Conservation (phyloP, 345 rosid genomes). For the Ceriops decandra region DNA sequence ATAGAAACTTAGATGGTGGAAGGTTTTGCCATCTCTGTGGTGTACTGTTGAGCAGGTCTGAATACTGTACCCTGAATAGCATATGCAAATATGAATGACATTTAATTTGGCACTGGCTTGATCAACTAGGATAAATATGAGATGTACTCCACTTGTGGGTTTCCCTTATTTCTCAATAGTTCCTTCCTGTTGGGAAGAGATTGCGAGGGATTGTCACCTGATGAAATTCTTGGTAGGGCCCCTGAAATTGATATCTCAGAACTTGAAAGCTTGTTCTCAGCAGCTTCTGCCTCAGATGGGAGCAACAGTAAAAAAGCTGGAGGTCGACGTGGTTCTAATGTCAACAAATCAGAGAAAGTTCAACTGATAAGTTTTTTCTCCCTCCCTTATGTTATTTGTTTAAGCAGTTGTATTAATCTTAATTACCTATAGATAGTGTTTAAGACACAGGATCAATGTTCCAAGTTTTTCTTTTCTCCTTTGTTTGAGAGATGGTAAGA, state of each 20-base stretch:
- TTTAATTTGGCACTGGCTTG: too few species aligned
- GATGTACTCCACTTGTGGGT: neutral
- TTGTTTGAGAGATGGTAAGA: too few species aligned
- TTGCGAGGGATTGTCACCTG: constrained; percentile 8
- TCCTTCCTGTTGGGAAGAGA: constrained; percentile 2
- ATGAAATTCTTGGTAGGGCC: constrained; percentile 52
- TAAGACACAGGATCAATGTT: neutral
- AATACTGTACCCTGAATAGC: neutral
- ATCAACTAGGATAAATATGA: neutral
- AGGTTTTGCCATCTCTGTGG: neutral
- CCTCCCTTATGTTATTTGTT: neutral
- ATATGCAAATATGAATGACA: too few species aligned
- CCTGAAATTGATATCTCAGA: constrained; percentile 98
- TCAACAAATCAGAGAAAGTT: constrained; percentile 89
- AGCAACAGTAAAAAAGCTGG: constrained; percentile 54
- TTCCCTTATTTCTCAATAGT: neutral
- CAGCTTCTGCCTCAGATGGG: constrained; percentile 62
- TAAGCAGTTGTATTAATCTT: too few species aligned
- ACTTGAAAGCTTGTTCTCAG: constrained; percentile 91
- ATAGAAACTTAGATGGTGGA: neutral
- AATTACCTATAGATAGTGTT: too few species aligned
- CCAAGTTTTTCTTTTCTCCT: too few species aligned
- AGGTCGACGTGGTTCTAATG: constrained; percentile 73
- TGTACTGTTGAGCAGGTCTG: neutral
- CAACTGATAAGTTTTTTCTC: constrained; percentile 59